Evolutionary conservation across 2,329 filamentous ascomycete species (phyloP).

Genomic region (Colletotrichum sublineola): DNA sequence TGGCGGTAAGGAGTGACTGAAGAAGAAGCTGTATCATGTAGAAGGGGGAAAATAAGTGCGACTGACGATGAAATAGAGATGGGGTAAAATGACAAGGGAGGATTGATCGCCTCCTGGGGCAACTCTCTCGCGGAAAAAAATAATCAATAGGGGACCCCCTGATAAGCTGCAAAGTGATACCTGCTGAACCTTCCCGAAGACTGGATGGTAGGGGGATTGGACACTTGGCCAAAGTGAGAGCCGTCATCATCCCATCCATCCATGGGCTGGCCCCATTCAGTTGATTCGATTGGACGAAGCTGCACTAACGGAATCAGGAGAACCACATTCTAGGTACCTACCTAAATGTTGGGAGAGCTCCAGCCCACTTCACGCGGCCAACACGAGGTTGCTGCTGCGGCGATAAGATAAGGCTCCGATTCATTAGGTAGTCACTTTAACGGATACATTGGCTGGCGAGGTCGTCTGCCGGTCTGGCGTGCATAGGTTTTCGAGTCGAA

Average conservation of each 20-base stretch:
- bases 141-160: constrained; percentile 27
- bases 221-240: constrained; percentile 39
- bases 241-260: neutral
- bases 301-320: constrained; percentile 19
- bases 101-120: constrained; percentile 14
- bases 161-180: constrained; percentile 18
- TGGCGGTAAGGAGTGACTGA: constrained; percentile 31
- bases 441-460: constrained; percentile 17
- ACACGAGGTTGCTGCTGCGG: neutral
- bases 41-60: neutral
- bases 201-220: constrained; percentile 26
- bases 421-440: constrained; percentile 6
- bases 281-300: constrained; percentile 18
- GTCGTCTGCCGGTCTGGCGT: neutral
- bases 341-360: constrained; percentile 9
- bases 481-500: neutral
- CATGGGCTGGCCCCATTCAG: neutral
- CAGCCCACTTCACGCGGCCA: constrained; percentile 1
- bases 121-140: neutral
- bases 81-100: constrained; percentile 11
- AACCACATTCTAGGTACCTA: neutral
- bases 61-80: constrained; percentile 9
- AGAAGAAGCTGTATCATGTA: constrained; percentile 19
- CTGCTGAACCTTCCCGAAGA: constrained; percentile 34
- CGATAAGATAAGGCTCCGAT: constrained; percentile 35